Conservation (phyloP, 306 rosid species). For the Lathyrus oleraceus region DNA sequence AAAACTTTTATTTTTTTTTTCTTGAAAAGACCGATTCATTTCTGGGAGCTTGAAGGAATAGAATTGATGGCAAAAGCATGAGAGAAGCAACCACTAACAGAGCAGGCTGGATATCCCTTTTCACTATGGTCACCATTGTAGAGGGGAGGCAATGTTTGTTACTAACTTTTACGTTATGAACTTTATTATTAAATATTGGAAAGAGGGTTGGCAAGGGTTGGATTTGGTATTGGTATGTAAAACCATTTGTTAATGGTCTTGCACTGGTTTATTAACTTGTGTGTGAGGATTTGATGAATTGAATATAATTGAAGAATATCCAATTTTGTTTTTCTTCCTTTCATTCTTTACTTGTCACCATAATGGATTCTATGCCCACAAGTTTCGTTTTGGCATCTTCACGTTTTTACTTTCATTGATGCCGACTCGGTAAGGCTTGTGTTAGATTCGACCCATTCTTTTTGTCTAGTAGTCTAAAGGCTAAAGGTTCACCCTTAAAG, state of each 20-base stretch:
- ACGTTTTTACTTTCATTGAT: not conserved
- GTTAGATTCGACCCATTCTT: no score
- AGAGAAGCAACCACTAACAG: constrained; percentile 34
- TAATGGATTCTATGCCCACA: not conserved
- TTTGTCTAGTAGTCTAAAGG: no score
- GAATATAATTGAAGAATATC: constrained; percentile 34
- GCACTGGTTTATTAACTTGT: constrained; percentile 32
- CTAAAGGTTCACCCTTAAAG: no score
- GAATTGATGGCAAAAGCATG: constrained; percentile 37
- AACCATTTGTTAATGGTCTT: constrained; percentile 30
- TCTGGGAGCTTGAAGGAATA: constrained; percentile 41
- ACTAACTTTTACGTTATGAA: constrained; percentile 31
- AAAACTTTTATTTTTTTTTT: constrained; percentile 30
- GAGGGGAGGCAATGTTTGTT: constrained; percentile 31
- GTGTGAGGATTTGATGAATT: constrained; percentile 30
- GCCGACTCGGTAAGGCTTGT: no score
- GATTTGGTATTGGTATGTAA: constrained; percentile 14
- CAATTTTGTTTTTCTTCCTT: constrained; percentile 2
- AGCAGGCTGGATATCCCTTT: constrained; percentile 36
- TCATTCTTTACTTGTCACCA: not conserved
- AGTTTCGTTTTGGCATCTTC: not conserved
- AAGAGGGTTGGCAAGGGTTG: constrained; percentile 15
- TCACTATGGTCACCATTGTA: constrained; percentile 11
- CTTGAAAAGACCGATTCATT: constrained; percentile 37
- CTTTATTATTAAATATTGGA: constrained; percentile 20